A percentile compares a stretch with the other conserved stretches of the same genome.
phyloP scores from a whole-genome alignment of 2,329 filamentous ascomycete species.

The Paramyrothecium sp. region DNA sequence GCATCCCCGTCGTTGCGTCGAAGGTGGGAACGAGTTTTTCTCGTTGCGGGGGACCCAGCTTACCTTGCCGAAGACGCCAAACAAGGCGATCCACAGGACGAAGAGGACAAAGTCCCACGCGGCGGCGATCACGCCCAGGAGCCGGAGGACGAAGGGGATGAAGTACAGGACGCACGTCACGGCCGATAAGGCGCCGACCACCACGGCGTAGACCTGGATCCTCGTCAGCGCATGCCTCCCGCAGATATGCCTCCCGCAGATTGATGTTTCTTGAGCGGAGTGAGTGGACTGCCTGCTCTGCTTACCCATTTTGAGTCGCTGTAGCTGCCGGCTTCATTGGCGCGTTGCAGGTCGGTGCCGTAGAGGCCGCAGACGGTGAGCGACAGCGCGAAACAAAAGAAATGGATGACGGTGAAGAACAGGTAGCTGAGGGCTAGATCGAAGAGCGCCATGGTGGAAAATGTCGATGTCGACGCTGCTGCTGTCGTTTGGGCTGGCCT shows the following conservation, averaged over 20 bases:
- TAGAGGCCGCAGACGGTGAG: slow-evolving; percentile 79
- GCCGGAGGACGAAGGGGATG: slow-evolving; percentile 57
- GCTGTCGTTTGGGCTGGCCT: too few species aligned
- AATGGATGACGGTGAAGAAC: slow-evolving; percentile 62
- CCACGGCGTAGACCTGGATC: slow-evolving; percentile 65
- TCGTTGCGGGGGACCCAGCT: slow-evolving; percentile 11
- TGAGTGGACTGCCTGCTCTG: too few species aligned
- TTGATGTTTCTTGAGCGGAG: too few species aligned
- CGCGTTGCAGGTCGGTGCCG: slow-evolving; percentile 62
- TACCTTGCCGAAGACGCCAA: slow-evolving; percentile 76
- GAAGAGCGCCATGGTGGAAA: slow-evolving; percentile 41
- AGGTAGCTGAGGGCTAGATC: slow-evolving; percentile 47
- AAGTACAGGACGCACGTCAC: slow-evolving; percentile 65
- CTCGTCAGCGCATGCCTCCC: too few species aligned
- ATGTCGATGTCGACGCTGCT: not conserved
- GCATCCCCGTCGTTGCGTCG: too few species aligned
- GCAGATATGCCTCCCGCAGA: too few species aligned
- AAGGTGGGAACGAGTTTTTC: too few species aligned
- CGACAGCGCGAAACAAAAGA: slow-evolving; percentile 74
- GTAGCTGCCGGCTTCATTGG: slow-evolving; percentile 46
- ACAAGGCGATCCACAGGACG: slow-evolving; percentile 77
- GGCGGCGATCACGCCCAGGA: slow-evolving; percentile 50
- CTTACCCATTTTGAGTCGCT: slow-evolving; percentile 69
- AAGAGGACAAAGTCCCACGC: slow-evolving; percentile 71
- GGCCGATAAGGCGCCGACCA: slow-evolving; percentile 65